phyloP scores from a whole-genome alignment of 768 basidiomycete species.

The Suillus placidus region DNA sequence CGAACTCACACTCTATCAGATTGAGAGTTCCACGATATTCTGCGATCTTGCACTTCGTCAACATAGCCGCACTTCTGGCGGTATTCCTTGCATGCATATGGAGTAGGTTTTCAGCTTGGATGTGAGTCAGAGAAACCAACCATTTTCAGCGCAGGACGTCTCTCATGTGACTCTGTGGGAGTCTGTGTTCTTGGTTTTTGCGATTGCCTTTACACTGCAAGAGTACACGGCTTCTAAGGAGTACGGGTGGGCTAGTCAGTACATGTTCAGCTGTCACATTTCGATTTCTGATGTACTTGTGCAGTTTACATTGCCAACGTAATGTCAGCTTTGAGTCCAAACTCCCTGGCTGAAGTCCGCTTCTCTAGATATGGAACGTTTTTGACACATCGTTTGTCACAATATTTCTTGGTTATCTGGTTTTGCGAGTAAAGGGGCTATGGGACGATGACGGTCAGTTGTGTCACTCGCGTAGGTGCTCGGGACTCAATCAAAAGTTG shows the following conservation, averaged over 20 bases:
- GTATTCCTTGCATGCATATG: constrained; percentile 76
- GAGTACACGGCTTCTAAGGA: constrained; percentile 89
- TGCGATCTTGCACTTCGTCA: constrained; percentile 75
- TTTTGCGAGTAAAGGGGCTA: constrained; percentile 67
- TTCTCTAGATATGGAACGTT: constrained; percentile 81
- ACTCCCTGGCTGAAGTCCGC: constrained; percentile 6
- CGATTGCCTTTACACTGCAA: constrained; percentile 76
- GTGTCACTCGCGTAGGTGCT: constrained; percentile 16
- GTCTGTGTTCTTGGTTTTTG: constrained; percentile 72
- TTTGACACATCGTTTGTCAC: constrained; percentile 79
- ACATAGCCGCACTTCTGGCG: constrained; percentile 67
- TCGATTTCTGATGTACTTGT: constrained; percentile 4
- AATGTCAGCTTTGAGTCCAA: constrained; percentile 16
- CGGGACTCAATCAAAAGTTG: constrained; percentile 11
- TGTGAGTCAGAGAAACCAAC: constrained; percentile 9
- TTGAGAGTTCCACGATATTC: constrained; percentile 84
- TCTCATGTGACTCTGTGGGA: constrained; percentile 63
- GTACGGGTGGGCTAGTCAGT: constrained; percentile 85
- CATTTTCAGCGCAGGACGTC: constrained; percentile 55
- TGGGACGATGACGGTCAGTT: constrained; percentile 49
- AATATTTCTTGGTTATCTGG: constrained; percentile 70
- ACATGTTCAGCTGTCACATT: constrained; percentile 8
- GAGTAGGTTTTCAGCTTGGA: constrained; percentile 48
- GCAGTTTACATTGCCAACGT: constrained; percentile 86
- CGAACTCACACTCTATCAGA: constrained; percentile 37